These are phyloP conservation scores for Yamadazyma endophytica DNA, from an alignment of 805 yeast species.

Conservation along the genomic window DNA sequence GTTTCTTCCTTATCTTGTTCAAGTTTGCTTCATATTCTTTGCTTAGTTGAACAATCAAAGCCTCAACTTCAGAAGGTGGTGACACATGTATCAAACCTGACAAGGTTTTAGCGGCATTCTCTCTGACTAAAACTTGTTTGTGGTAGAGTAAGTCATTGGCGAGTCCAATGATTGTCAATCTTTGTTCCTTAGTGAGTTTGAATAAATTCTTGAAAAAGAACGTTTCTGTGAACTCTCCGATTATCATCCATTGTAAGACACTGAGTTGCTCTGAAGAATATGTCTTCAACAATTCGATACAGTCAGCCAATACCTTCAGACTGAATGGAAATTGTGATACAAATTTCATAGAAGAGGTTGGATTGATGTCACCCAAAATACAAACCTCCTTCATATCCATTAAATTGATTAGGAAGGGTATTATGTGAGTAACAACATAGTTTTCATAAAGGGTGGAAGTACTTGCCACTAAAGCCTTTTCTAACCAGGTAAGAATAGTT, in stretches of 20 bases:
- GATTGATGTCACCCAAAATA: slow-evolving; percentile 58
- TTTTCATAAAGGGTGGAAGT: slow-evolving; percentile 51
- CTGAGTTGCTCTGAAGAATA: slow-evolving; percentile 29
- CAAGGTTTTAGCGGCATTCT: slow-evolving; percentile 66
- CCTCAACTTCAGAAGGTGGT: slow-evolving; percentile 44
- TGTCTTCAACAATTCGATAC: slow-evolving; percentile 38
- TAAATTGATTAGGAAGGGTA: slow-evolving; percentile 67
- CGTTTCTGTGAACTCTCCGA: slow-evolving; percentile 67
- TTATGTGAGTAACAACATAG: slow-evolving; percentile 43
- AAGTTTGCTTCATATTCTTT: slow-evolving; percentile 22
- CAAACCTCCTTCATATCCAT: slow-evolving; percentile 76
- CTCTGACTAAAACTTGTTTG: slow-evolving; percentile 70
- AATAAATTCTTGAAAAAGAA: slow-evolving; percentile 68
- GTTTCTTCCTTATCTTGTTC: slow-evolving; percentile 38
- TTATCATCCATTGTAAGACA: slow-evolving; percentile 52
- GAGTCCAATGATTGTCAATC: slow-evolving; percentile 46
- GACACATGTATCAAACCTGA: slow-evolving; percentile 73
- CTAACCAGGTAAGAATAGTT: slow-evolving; percentile 60
- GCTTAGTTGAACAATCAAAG: slow-evolving; percentile 38
- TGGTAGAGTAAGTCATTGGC: slow-evolving; percentile 55
- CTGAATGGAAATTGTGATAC: slow-evolving; percentile 42
- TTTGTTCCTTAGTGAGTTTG: slow-evolving; percentile 44
- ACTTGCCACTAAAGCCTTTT: slow-evolving; percentile 50
- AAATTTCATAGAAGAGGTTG: slow-evolving; percentile 41
- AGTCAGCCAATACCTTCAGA: slow-evolving; percentile 13